These are phyloP conservation scores for Erythrophleum ivorense DNA, from an alignment of 331 rosid species.

Conservation along the genomic window DNA sequence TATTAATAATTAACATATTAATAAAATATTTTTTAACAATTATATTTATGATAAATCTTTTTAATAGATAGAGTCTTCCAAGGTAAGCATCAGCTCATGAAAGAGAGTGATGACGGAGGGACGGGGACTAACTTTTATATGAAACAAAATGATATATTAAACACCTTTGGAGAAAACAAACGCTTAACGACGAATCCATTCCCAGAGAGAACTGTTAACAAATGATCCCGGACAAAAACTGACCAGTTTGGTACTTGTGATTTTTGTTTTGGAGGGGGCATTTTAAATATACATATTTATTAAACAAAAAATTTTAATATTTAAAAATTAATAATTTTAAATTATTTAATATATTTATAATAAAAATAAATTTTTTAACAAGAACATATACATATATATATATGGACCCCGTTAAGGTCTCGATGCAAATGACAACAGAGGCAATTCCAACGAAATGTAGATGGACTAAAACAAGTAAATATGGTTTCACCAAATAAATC, in stretches of 20 bases:
- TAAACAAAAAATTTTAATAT: too few relatives aligned
- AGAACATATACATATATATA: neutral
- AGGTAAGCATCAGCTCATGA: neutral
- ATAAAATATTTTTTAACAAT: too few relatives aligned
- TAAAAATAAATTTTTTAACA: neutral
- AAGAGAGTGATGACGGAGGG: neutral
- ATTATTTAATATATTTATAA: neutral
- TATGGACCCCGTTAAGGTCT: neutral
- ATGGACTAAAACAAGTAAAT: too few relatives aligned
- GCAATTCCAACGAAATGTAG: neutral
- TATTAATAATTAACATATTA: too few relatives aligned
- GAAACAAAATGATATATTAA: neutral
- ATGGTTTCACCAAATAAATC: neutral
- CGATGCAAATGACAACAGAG: neutral
- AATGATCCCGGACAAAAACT: neutral
- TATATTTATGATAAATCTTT: too few relatives aligned
- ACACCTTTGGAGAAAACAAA: neutral
- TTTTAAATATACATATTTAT: neutral
- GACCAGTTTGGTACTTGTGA: neutral
- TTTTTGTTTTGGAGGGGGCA: neutral
- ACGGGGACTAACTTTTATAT: neutral
- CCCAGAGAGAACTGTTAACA: neutral
- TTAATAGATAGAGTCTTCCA: neutral
- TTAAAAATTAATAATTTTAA: neutral
- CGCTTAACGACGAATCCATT: neutral